phyloP scores from a whole-genome alignment of 2,329 filamentous ascomycete species.

The Pseudogymnoascus sp. region DNA sequence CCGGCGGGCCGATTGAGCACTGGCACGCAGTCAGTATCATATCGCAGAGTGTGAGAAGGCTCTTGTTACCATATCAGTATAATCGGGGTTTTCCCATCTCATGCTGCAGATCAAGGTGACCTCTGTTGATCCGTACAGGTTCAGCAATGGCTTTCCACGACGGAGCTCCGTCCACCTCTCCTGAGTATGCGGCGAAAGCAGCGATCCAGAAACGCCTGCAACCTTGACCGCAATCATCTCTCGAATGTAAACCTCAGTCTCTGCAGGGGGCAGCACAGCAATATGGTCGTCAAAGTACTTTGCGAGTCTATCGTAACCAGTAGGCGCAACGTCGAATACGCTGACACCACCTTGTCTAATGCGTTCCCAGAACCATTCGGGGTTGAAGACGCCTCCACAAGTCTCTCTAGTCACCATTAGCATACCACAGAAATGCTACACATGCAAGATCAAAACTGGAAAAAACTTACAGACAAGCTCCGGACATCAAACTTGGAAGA shows the following conservation, averaged over 20 bases:
- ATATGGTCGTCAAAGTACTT: constrained; percentile 20
- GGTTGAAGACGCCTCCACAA: constrained; percentile 16
- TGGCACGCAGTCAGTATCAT: constrained; percentile 13
- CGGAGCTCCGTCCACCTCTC: constrained; percentile 19
- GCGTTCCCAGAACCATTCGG: constrained; percentile 21
- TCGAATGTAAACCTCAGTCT: constrained; percentile 17
- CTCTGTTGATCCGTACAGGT: constrained; percentile 19
- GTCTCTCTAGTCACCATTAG: constrained; percentile 15
- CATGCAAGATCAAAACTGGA: neutral
- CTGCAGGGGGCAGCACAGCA: constrained; percentile 15
- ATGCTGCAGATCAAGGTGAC: constrained; percentile 18
- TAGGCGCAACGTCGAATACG: constrained; percentile 17
- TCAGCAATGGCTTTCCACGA: constrained; percentile 18
- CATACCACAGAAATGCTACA: neutral
- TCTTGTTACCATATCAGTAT: constrained; percentile 16
- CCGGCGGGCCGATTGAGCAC: constrained; percentile 18
- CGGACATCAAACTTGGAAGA: constrained; percentile 19
- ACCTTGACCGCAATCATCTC: constrained; percentile 16
- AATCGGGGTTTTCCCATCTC: constrained; percentile 17
- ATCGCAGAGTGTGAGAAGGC: neutral
- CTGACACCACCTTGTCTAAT: constrained; percentile 18
- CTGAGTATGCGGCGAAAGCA: constrained; percentile 17
- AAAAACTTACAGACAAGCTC: constrained; percentile 19
- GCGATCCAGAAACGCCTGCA: constrained; percentile 17
- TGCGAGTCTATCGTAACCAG: constrained; percentile 19